Evolutionary conservation across 768 basidiomycete species (phyloP), one percentile per base, ranked within the genome.

Genomic region (Termitomyces sp.): DNA sequence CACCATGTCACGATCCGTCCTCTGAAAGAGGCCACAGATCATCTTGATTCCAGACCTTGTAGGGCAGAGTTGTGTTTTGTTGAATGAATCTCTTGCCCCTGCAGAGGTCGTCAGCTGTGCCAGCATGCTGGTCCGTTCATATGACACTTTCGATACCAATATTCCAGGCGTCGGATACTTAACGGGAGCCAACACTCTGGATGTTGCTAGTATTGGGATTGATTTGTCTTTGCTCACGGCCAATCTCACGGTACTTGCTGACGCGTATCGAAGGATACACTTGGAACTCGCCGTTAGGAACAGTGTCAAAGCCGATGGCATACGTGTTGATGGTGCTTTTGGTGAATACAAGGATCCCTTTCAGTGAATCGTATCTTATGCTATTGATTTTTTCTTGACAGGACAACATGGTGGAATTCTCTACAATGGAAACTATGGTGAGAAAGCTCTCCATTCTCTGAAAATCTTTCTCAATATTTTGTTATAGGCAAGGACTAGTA

Each of bases 371-470:
- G 13, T 22, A 5, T 13, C 10, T 14, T 9, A 2, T 33, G 26
- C 18, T 33, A 26, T 33, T 52, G 13, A 35, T 38, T n/a, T 6
- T 18, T 52, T 33, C 16, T 45, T 45, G 24, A 38, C 14, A 76
- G 76, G 73, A n/a, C 78, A 88, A 67, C 88, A 89, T 67, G 68
- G 64, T 28, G 87, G 87, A n/a, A 73, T 87, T 13, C 67, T 86
- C 3, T 88, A 87, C 65, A 86, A 84, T 56, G 87, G 87, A 35
- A 88, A 88, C 64, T 89, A 90, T 63, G 88, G 79, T 76, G 20
- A 65, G 53, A 33, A 46, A 33, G 41, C 18, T 55, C 26, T 2
- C 18, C 24, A 30, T 43, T 5, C n/a, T 28, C 14, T 52, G 3
- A 3, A n/a, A 28, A 28, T 14, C 20, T 33, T 41, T n/a, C 40